Conservation (phyloP, 1,139 yeast species). For the Pichia sp. region DNA sequence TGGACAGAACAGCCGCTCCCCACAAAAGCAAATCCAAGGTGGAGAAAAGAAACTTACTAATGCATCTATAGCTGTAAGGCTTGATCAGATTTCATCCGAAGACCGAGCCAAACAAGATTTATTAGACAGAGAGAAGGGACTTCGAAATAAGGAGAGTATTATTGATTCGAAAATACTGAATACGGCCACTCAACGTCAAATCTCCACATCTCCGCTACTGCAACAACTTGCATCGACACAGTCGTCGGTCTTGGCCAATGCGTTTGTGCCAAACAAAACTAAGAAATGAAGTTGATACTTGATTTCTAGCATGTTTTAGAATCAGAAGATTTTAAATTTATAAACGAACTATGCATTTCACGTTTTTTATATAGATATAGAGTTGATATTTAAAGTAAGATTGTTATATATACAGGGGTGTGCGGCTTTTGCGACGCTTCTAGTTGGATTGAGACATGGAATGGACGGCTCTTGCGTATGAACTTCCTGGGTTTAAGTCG, state of each 20-base stretch:
- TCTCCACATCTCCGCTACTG: background rate
- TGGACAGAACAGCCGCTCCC: background rate
- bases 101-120: slow-evolving; percentile 5
- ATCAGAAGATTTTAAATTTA: no score
- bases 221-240: background rate
- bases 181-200: background rate
- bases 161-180: background rate
- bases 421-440: slow-evolving; percentile 7
- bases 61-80: slow-evolving; percentile 9
- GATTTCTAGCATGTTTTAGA: no score
- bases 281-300: background rate
- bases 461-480: slow-evolving; percentile 41
- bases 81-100: slow-evolving; percentile 20
- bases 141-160: slow-evolving; percentile 4
- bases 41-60: slow-evolving; percentile 3
- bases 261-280: background rate
- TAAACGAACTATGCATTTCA: no score
- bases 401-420: slow-evolving; percentile 12
- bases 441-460: slow-evolving; percentile 22
- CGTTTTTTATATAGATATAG: background rate
- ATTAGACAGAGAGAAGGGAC: slow-evolving; percentile 8
- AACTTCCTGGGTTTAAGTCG: slow-evolving; percentile 52
- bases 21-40: no score
- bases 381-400: background rate
- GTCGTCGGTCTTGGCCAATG: background rate